Evolutionary conservation across 148 eudicot genomes (phyloP).

Genomic region (Spergularia marina): DNA sequence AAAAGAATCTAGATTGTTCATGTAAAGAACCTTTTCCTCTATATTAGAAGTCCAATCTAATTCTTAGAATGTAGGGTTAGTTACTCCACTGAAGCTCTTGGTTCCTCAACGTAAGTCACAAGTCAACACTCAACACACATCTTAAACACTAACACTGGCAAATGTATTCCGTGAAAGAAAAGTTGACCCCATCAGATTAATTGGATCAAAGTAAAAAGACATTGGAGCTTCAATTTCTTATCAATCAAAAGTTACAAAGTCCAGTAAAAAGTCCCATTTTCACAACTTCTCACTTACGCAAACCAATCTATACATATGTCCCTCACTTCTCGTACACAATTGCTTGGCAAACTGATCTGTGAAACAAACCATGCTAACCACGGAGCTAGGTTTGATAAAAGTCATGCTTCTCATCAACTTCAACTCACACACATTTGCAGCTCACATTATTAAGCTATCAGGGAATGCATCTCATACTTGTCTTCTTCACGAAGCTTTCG

Average conservation of each 20-base stretch:
- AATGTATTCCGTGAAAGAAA: background rate
- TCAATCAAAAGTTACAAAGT: background rate
- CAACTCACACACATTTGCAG: no score
- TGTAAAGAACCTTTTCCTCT: background rate
- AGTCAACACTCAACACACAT: background rate
- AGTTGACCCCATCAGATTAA: background rate
- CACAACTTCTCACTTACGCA: background rate
- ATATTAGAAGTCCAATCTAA: background rate
- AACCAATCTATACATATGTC: background rate
- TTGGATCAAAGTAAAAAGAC: background rate
- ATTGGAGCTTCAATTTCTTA: background rate
- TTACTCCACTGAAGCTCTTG: background rate
- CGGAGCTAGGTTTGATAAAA: background rate
- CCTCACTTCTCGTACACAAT: background rate
- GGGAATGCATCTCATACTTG: no score
- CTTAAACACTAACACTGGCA: background rate
- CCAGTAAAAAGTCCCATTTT: background rate
- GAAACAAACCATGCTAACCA: background rate
- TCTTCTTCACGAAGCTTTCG: background rate
- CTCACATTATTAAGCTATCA: no score
- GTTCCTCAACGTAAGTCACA: background rate
- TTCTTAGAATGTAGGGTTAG: background rate
- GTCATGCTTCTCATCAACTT: background rate
- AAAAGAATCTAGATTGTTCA: background rate
- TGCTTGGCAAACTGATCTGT: background rate